Evolutionary conservation across 2,329 filamentous ascomycete genomes (phyloP).

Genomic region (Ceratocystiopsis minuta): DNA sequence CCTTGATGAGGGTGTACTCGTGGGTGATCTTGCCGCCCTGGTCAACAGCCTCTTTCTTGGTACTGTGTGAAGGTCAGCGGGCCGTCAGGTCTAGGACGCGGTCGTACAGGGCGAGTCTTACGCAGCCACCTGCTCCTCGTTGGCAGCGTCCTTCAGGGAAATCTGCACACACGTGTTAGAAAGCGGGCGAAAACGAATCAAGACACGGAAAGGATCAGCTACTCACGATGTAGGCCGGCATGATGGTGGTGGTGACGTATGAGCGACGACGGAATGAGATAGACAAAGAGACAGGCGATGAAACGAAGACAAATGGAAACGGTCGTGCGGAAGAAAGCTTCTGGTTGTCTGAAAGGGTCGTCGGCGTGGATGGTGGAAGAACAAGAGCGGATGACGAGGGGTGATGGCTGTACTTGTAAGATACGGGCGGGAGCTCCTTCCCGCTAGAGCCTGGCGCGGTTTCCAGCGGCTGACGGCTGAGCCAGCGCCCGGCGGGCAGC

Average conservation of each 20-base stretch:
- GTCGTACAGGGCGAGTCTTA: constrained; percentile 19
- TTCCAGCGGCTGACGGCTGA: no score
- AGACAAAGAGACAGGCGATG: background rate
- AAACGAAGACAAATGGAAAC: no score
- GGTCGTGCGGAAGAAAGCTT: no score
- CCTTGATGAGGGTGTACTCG: constrained; percentile 77
- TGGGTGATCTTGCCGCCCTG: constrained; percentile 73
- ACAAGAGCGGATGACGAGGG: no score
- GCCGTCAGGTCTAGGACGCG: background rate
- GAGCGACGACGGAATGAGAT: background rate
- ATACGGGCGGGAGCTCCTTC: no score
- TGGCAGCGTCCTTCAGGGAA: constrained; percentile 56
- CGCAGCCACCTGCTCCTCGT: constrained; percentile 48
- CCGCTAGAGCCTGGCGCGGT: no score
- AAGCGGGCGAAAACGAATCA: no score
- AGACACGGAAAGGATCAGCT: background rate
- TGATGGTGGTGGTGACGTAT: constrained; percentile 2
- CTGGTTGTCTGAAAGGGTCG: no score
- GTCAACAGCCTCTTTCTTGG: constrained; percentile 55
- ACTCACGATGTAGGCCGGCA: constrained; percentile 12
- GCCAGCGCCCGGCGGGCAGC: no score
- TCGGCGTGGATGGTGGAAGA: no score
- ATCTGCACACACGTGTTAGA: constrained; percentile 34
- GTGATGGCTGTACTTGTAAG: no score
- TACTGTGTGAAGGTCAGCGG: constrained; percentile 25